A percentile compares a stretch with the other conserved stretches of the same genome.
These are phyloP conservation scores for Amoebophrya sp. DNA, from an alignment of 169 alveolate species.

Conservation along the genomic window DNA sequence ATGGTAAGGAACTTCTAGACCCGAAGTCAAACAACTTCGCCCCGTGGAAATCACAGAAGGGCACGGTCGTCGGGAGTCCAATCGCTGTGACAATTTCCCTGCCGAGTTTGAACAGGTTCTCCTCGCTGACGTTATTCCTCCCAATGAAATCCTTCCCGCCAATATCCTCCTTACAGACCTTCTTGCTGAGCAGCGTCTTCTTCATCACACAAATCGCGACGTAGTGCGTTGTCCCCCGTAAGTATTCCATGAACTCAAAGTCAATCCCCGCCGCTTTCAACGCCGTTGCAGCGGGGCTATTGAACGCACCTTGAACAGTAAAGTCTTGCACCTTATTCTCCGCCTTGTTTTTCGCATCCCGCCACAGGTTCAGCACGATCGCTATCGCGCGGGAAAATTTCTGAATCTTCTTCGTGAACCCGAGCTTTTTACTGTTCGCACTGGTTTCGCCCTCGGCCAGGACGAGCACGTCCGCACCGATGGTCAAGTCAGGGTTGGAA, in stretches of 20 bases:
- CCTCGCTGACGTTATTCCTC: not conserved
- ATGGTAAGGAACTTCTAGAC: not conserved
- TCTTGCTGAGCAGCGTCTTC: not conserved
- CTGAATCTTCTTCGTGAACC: not conserved
- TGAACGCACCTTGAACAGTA: not conserved
- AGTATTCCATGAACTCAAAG: not conserved
- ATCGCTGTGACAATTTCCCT: not conserved
- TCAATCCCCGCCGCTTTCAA: not conserved
- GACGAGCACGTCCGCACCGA: not conserved
- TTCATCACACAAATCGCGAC: not conserved
- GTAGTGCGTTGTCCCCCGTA: not conserved
- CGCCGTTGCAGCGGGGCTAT: not conserved
- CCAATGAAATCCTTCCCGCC: not conserved
- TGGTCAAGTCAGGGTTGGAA: no score
- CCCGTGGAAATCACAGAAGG: not conserved
- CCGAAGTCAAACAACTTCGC: not conserved
- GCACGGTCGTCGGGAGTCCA: not conserved
- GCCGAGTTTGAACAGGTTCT: not conserved
- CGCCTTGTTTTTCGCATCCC: not conserved
- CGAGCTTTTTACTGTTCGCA: not conserved
- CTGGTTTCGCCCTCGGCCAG: not conserved
- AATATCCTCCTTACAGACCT: not conserved
- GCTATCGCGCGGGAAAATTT: not conserved
- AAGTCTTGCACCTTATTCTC: not conserved
- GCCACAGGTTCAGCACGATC: not conserved